Evolutionary conservation across 768 basidiomycete species (phyloP), one percentile per base, ranked within the genome.

Genomic region (Podaxis carcinomalis): DNA sequence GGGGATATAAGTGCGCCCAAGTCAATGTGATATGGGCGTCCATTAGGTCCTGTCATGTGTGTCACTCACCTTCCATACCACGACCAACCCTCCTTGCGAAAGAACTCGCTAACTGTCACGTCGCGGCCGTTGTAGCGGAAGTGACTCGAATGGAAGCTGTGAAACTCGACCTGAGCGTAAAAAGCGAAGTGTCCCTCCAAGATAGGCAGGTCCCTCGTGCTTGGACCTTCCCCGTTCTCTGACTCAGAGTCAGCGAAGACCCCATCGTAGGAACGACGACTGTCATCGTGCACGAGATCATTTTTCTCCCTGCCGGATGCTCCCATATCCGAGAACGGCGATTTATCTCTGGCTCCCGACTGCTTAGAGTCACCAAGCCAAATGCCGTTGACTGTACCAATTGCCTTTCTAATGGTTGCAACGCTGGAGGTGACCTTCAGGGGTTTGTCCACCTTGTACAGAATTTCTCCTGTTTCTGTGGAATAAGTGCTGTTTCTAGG

Each of bases 401-500:
- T 25, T 7, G 63, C 54, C 23, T 65, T 62, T 47, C 57, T 50
- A 32, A 69, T 65, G 19, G 60, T 66, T 13, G 64, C 53, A n/a
- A 40, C 54, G n/a, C 61, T 27, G 14, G 42, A 16, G 4, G 54
- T 36, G 32, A 64, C 16, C n/a, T 44, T 57, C 28, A 28, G 56
- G 1, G 60, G 62, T 2, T 65, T 64, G 13, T 61, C 59, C 23
- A 64, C 66, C 44, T 66, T 68, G 62, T 69, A 69, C 4, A 71
- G 36, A 4, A 65, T 53, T 23, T 68, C 60, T 3, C 68, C 68
- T 2, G 65, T 57, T 27, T 68, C 62, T 5, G 63, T 66, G 35
- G 62, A 55, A 50, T 67, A 71, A n/a, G 63, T 62, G 11, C 65
- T 57, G 47, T 68, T 61, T 47, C 63, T 67, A 9, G 68, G 68